Percentiles rank a stretch among this genome's conserved stretches.
Conservation (phyloP, 306 rosid species). For the Hippophae gyantsensis region DNA sequence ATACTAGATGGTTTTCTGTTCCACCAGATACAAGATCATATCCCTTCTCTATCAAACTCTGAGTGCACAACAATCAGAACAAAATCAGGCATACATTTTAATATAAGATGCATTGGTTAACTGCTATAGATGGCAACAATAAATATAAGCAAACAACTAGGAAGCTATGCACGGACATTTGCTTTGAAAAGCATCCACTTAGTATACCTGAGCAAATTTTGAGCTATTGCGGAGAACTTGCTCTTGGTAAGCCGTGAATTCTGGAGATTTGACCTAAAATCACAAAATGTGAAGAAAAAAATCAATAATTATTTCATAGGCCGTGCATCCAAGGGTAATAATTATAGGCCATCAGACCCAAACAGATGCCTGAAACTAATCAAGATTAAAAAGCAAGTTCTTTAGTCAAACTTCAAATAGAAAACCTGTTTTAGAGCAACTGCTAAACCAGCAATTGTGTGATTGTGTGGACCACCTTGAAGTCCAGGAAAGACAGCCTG, state of each 20-base stretch:
- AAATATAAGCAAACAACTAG: neutral
- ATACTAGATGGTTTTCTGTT: constrained; percentile 83
- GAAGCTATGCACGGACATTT: neutral
- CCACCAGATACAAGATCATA: constrained; percentile 94
- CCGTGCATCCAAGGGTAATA: no score
- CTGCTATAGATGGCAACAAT: constrained; percentile 1
- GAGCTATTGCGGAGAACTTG: constrained; percentile 74
- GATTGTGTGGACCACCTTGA: constrained; percentile 97
- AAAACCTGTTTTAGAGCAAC: constrained; percentile 88
- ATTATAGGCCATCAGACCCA: no score
- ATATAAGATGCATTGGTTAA: constrained; percentile 8
- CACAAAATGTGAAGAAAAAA: constrained; percentile 22
- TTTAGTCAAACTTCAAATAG: constrained; percentile 11
- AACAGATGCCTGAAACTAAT: neutral
- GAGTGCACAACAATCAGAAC: constrained; percentile 30
- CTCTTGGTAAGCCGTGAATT: constrained; percentile 79
- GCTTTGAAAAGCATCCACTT: constrained; percentile 2
- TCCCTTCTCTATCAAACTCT: constrained; percentile 78
- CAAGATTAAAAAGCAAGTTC: constrained; percentile 4
- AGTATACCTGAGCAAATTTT: constrained; percentile 62
- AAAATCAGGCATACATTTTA: constrained; percentile 10
- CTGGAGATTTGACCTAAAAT: constrained; percentile 67
- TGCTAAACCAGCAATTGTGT: constrained; percentile 76
- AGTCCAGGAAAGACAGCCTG: constrained; percentile 96
- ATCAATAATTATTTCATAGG: neutral